Evolutionary conservation across 23 red algal genomes (phyloP), one percentile per base, ranked within the genome.

Genomic region (Gracilaria gracilis): DNA sequence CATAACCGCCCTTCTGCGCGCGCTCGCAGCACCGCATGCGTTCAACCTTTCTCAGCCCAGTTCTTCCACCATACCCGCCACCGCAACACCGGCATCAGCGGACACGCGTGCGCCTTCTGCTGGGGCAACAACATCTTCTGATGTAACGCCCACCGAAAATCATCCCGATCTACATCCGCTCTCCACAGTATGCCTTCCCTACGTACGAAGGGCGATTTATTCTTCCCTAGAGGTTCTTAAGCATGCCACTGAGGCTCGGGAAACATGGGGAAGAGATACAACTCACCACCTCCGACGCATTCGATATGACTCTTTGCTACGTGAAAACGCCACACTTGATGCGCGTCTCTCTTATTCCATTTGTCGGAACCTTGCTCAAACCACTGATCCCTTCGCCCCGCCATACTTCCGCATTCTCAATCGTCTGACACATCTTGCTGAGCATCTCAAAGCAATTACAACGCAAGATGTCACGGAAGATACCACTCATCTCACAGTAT

Each of bases 371-470:
- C 64, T 84, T 29, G 89, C 89, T 5, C 47, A 53, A 38, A 83
- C 65, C 39, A 40, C 17, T 32, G 89, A 92, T 77, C 79, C 89
- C 21, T 92, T 92, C 37, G 89, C 89, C 20, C 54, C 89, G 31
- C 61, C 61, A 0, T 75, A 58, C 32, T 71, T 61, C 20, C 66
- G 48, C 3, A 65, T 38, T 28, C 65, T 92, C 29, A 55, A 92
- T 40, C 37, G 79, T 34, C 36, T 92, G 31, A 59, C 67, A 20
- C 58, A 55, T 61, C 47, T 84, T 17, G 89, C 51, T 16, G 89
- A 83, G 48, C 38, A 47, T 79, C 32, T 67, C 21, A 32, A 31
- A 5, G 89, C 89, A 19, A 76, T 84, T 8, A 75, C 89, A 2
- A 59, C 38, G 47, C 75, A 79, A 2, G 74, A 80, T 3, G 87